Evolutionary conservation across 768 basidiomycete genomes (phyloP).

Genomic region (Kwoniella sp.): DNA sequence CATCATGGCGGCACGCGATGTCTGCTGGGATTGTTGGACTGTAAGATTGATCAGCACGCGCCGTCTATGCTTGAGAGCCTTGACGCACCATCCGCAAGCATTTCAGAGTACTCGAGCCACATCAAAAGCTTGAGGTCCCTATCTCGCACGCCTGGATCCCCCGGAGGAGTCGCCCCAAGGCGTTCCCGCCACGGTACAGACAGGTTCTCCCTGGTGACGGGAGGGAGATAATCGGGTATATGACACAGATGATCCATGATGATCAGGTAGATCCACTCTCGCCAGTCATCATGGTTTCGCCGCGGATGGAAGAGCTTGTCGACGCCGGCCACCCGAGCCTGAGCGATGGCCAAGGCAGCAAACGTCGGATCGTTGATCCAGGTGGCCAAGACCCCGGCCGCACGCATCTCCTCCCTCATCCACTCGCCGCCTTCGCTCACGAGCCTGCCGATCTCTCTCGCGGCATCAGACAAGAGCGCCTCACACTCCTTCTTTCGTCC

Average conservation of each 20-base stretch:
- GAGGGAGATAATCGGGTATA: conserved; percentile 25
- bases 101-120: conserved; percentile 48
- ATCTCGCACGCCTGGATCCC: conserved; percentile 37
- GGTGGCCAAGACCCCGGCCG: conserved; percentile 35
- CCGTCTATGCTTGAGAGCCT: background rate
- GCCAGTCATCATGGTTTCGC: conserved; percentile 41
- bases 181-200: conserved; percentile 30
- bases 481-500: conserved; percentile 23
- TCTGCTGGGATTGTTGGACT: conserved; percentile 14
- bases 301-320: conserved; percentile 19
- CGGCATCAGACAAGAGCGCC: conserved; percentile 14
- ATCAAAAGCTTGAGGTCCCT: conserved; percentile 43
- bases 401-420: conserved; percentile 37
- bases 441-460: conserved; percentile 26
- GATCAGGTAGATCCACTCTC: conserved; percentile 43
- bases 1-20: background rate
- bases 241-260: conserved; percentile 44
- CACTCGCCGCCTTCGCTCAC: conserved; percentile 19
- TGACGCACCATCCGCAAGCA: conserved; percentile 34
- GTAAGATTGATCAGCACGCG: background rate
- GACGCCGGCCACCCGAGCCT: conserved; percentile 21
- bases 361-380: conserved; percentile 35
- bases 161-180: conserved; percentile 5
- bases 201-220: conserved; percentile 24
- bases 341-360: conserved; percentile 24